Evolutionary conservation across 257 asterid genomes (phyloP), one percentile per base, ranked within the genome.

Genomic region (Scutellaria baicalensis): DNA sequence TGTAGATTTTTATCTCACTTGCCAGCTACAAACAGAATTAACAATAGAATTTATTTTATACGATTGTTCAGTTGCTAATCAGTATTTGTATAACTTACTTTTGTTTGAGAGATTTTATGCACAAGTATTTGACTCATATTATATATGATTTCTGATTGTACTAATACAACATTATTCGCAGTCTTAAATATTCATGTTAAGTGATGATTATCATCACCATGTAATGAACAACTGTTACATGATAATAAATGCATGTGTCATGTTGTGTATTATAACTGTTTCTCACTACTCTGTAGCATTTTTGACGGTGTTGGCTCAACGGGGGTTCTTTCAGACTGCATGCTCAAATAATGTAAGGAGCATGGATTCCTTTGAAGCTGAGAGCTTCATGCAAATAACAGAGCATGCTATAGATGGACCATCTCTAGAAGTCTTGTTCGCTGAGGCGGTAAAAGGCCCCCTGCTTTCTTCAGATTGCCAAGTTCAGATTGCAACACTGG

Each of bases 371-470:
- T 80, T 78, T 73, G 85, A 78, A 72, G 86, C 71, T 61, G 90
- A 83, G 79, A 84, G 75, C 77, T 79, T 83, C 74, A 72, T 81
- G 84, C 91, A 80, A 71, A 88, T 77, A 56, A 59, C 81, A 60
- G 95, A 89, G 50, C 75, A 77, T 20, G 77, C 51, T 21, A 66
- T 60, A 48, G 86, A 83, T 73, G 84, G 75, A 57, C 83, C 83
- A 52, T 71, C 87, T 45, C 73, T 89, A 59, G 89, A 77, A 79
- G 79, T 82, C 76, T 77, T 91, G 85, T 93, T 91, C 87, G 96
- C 96, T 44, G 97, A 93, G 87, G 99, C 99, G 43, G 85, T 93
- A 75, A 91, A 93, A 80, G 97, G 86, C 42, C 89, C 99, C 67
- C 79, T 93, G 72, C 95, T 93, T 82, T 93, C 99, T 70, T 87